Conservation (phyloP, 2,329 filamentous ascomycete genomes). For the Aspergillus luchuensis region DNA sequence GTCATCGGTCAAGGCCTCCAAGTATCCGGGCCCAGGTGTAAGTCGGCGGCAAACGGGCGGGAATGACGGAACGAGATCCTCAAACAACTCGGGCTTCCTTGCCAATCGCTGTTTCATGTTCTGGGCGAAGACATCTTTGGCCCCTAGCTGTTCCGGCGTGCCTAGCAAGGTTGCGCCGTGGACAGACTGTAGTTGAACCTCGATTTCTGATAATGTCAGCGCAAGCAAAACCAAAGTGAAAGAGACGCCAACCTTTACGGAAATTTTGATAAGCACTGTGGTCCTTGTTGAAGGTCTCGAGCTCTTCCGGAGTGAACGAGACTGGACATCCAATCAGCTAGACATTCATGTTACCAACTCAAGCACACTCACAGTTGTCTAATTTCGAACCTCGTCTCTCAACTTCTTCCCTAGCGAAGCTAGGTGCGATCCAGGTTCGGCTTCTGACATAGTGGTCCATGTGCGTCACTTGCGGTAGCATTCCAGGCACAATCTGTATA, state of each 20-base stretch:
- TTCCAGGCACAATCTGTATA: constrained; percentile 45
- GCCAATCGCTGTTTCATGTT: constrained; percentile 39
- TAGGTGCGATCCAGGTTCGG: constrained; percentile 35
- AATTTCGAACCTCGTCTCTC: constrained; percentile 28
- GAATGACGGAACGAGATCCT: constrained; percentile 40
- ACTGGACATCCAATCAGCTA: constrained; percentile 23
- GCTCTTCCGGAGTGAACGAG: constrained; percentile 35
- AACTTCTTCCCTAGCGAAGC: constrained; percentile 32
- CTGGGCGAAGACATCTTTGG: constrained; percentile 27
- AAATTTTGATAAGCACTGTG: constrained; percentile 35
- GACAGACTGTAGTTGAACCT: constrained; percentile 35
- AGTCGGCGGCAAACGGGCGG: constrained; percentile 40
- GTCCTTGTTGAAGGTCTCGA: constrained; percentile 35
- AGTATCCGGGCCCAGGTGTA: constrained; percentile 50
- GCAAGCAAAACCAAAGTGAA: not conserved
- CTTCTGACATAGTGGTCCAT: constrained; percentile 41
- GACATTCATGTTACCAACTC: too few relatives aligned
- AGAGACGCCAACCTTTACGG: constrained; percentile 32
- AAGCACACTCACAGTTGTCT: constrained; percentile 32
- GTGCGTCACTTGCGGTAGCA: constrained; percentile 43
- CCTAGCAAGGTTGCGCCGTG: constrained; percentile 33
- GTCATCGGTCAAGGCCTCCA: constrained; percentile 63
- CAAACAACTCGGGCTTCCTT: constrained; percentile 38
- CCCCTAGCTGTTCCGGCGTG: constrained; percentile 30
- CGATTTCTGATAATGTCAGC: constrained; percentile 29